Conservation (phyloP, 2,329 filamentous ascomycete species). For the Colletotrichum sp. region DNA sequence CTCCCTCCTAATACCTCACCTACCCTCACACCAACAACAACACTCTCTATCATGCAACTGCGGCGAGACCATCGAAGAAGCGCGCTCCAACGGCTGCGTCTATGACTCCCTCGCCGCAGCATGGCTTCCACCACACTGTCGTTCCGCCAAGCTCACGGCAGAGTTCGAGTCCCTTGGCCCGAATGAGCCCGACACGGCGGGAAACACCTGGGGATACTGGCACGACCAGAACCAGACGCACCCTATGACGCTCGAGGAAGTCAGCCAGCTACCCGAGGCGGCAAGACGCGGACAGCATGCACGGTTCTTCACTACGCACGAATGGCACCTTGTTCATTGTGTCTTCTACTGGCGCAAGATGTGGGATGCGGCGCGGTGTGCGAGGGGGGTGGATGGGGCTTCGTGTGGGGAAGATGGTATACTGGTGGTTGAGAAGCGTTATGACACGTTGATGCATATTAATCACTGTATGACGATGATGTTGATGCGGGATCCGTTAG, state of each 20-base stretch:
- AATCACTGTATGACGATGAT: conserved; percentile 5
- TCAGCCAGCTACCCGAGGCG: conserved; percentile 14
- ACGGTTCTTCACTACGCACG: conserved; percentile 22
- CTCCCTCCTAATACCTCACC: not conserved
- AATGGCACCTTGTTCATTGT: conserved; percentile 37
- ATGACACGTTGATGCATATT: conserved; percentile 4
- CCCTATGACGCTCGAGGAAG: conserved; percentile 22
- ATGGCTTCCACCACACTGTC: conserved; percentile 38
- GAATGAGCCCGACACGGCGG: conserved; percentile 29
- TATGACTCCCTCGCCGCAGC: conserved; percentile 38
- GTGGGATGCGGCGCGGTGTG: conserved; percentile 6
- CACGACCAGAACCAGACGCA: conserved; percentile 27
- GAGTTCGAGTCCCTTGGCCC: conserved; percentile 35
- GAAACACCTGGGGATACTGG: conserved; percentile 34
- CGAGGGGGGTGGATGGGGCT: not conserved
- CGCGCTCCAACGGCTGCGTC: conserved; percentile 29
- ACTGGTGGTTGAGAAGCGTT: not conserved
- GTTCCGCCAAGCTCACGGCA: conserved; percentile 34
- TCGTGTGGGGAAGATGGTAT: not conserved
- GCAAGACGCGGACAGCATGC: conserved; percentile 17
- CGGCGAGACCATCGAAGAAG: conserved; percentile 32
- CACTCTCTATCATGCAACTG: conserved; percentile 29
- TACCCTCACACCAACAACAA: not conserved
- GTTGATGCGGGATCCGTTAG: not conserved
- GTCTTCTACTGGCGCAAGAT: conserved; percentile 37